Evolutionary conservation across 805 yeast genomes (phyloP).

Genomic region (Saccharomycopsis capsularis): DNA sequence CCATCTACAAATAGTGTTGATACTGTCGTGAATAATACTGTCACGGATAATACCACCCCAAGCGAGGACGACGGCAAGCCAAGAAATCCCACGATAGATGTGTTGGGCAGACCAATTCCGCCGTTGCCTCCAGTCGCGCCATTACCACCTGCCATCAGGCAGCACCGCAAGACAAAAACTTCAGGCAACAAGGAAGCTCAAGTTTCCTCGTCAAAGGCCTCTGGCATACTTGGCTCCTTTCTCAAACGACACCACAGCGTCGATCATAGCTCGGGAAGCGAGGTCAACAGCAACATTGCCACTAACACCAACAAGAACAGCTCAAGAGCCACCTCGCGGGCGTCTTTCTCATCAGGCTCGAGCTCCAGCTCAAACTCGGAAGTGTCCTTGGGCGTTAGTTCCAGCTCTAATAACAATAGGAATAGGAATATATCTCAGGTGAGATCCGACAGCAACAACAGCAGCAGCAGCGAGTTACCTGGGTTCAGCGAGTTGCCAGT

Average conservation of each 20-base stretch:
- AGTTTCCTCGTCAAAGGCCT: neutral
- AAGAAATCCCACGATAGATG: slow-evolving; percentile 30
- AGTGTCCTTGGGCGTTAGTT: neutral
- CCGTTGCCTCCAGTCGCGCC: slow-evolving; percentile 42
- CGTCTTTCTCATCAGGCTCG: neutral
- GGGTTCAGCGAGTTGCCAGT: slow-evolving; percentile 36
- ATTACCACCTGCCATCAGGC: slow-evolving; percentile 42
- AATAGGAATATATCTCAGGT: slow-evolving; percentile 6
- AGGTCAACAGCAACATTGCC: neutral
- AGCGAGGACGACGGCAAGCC: slow-evolving; percentile 21
- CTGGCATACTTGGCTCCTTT: slow-evolving; percentile 11
- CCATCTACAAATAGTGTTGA: slow-evolving; percentile 25
- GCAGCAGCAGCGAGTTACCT: slow-evolving; percentile 27
- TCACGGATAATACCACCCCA: neutral
- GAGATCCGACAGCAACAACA: neutral
- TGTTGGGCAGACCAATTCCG: slow-evolving; percentile 42
- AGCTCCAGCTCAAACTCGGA: neutral
- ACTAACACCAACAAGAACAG: neutral
- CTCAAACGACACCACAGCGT: slow-evolving; percentile 12
- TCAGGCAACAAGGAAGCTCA: neutral
- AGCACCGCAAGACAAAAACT: slow-evolving; percentile 12
- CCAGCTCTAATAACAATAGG: too few species aligned
- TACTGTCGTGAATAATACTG: neutral
- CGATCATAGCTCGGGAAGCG: slow-evolving; percentile 10
- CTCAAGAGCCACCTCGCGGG: neutral